Percentiles rank a stretch among this genome's conserved stretches.
Evolutionary conservation across 2,329 filamentous ascomycete species (phyloP).

Genomic region (Penicillium sp.): DNA sequence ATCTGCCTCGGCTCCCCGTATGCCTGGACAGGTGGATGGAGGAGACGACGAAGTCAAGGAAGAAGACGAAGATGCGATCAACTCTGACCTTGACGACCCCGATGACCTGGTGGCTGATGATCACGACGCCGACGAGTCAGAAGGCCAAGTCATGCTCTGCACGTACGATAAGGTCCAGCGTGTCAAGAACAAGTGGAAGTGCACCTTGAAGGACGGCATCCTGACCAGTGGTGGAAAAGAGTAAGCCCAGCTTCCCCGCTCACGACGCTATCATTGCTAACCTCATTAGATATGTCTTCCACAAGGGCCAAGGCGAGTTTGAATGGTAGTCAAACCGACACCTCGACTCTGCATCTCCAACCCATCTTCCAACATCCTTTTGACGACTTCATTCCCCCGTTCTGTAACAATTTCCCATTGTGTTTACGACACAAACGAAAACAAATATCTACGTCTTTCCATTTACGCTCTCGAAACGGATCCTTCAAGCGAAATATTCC

Average conservation of each 20-base stretch:
- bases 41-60: slow-evolving; percentile 55
- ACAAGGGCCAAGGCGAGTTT: slow-evolving; percentile 95
- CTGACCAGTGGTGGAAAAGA: slow-evolving; percentile 92
- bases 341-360: neutral
- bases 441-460: slow-evolving; percentile 7
- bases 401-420: slow-evolving; percentile 20
- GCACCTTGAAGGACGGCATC: slow-evolving; percentile 93
- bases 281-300: slow-evolving; percentile 76
- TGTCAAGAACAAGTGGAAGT: slow-evolving; percentile 99
- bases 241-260: slow-evolving; percentile 46
- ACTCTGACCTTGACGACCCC: slow-evolving; percentile 94
- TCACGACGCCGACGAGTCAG: slow-evolving; percentile 81
- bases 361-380: neutral
- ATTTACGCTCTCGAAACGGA: slow-evolving; percentile 14
- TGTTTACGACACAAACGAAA: slow-evolving; percentile 16
- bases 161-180: slow-evolving; percentile 99
- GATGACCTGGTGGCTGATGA: slow-evolving; percentile 84
- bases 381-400: slow-evolving; percentile 5
- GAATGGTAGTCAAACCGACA: slow-evolving; percentile 73
- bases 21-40: slow-evolving; percentile 59
- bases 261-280: slow-evolving; percentile 24
- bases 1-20: slow-evolving; percentile 10
- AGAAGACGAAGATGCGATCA: slow-evolving; percentile 93
- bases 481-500: slow-evolving; percentile 16
- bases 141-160: slow-evolving; percentile 92